These are phyloP conservation scores for Gaillardinia entomophila DNA, from an alignment of 805 yeast genomes.

Conservation along the genomic window DNA sequence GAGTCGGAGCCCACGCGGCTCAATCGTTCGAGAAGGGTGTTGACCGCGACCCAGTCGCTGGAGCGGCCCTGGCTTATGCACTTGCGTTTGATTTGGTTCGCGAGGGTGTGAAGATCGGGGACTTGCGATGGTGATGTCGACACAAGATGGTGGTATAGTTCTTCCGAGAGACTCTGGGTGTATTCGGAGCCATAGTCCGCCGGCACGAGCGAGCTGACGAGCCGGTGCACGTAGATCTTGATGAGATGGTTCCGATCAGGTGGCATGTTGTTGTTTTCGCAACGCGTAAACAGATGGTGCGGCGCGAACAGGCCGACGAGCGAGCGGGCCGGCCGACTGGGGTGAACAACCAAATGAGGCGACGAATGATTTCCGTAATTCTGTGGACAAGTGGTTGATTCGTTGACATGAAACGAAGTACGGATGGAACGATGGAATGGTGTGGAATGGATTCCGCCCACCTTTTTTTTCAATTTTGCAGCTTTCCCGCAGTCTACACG, in stretches of 20 bases:
- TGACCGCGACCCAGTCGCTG: slow-evolving; percentile 30
- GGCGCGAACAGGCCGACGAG: no score
- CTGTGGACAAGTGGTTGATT: no score
- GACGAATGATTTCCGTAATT: no score
- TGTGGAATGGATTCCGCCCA: no score
- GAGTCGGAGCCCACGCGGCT: slow-evolving; percentile 24
- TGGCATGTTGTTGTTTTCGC: slow-evolving; percentile 17
- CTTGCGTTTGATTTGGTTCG: slow-evolving; percentile 14
- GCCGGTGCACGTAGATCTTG: slow-evolving; percentile 24
- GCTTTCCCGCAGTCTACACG: no score
- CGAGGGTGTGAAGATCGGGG: slow-evolving; percentile 13
- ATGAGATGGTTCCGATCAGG: slow-evolving; percentile 27
- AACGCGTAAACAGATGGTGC: no score
- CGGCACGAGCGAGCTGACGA: slow-evolving; percentile 33
- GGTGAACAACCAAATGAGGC: no score
- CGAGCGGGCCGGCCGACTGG: no score
- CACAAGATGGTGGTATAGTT: slow-evolving; percentile 13
- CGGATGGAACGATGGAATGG: no score
- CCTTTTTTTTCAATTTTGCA: no score
- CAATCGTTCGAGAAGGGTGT: slow-evolving; percentile 22
- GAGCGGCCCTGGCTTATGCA: slow-evolving; percentile 20
- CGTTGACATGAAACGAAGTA: no score
- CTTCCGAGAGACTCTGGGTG: slow-evolving; percentile 23
- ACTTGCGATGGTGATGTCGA: no score
- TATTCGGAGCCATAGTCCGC: slow-evolving; percentile 30